Evolutionary conservation across 352 stramenopile species (phyloP), one percentile per base, ranked within the genome.

Genomic region (Phytophthora cryptogea): DNA sequence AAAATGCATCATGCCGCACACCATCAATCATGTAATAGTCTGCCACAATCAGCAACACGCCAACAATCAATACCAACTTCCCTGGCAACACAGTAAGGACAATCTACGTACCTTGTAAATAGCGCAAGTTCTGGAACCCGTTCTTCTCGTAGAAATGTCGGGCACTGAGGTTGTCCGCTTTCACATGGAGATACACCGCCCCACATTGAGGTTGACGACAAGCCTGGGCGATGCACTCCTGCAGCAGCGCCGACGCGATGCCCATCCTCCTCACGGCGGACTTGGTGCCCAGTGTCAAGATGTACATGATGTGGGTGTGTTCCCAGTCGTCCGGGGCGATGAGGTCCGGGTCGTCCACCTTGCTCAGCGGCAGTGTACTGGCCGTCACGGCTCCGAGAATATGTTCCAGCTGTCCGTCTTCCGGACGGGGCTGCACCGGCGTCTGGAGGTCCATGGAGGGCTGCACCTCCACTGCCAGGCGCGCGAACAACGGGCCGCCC

Each of bases 121-220:
- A 95, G 32, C 91, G 83, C 33, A 99, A 72, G 57, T 92, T 92
- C 49, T 86, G 82, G 63, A 99, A 99, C 7, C 92, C 94, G 53
- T 98, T 92, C 66, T 95, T 93, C 82, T 98, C 94, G 74, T 99
- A 99, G 63, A 99, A 98, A 59, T 84, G 83, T 65, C 98, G 85
- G 0, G 97, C 97, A 17, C 82, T 88, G 16, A 83, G 31, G 66
- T 99, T 99, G 66, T 97, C 96, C 5, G 88, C 95, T 66, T 99
- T 99, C 8, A 99, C 97, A 73, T 99, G 97, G 27, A 99, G 76
- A 68, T 99, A 99, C 11, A 99, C 78, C 0, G 90, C 93, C 23
- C 93, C 92, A 50, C 94, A 98, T 10, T 73, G 43, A 9, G 75
- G 70, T 63, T 96, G 76, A 27, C 77, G 69, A 53, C 78, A 59